Conservation (phyloP, 2,329 filamentous ascomycete species). For the Pseudogymnoascus sp. region DNA sequence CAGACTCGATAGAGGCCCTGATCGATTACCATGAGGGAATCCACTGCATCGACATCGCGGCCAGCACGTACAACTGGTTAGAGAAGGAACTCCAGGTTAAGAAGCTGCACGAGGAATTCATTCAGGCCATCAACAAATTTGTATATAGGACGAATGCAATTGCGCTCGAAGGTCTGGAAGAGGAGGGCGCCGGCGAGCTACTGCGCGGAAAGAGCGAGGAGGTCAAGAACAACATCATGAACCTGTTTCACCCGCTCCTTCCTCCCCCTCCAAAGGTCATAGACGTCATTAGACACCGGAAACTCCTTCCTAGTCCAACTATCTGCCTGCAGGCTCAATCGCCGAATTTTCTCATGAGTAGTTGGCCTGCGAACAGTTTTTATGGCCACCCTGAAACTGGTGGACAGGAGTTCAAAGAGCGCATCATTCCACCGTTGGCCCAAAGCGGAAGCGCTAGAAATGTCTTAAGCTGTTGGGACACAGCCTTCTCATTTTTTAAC, state of each 20-base stretch:
- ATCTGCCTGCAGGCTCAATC: no score
- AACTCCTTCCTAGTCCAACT: no score
- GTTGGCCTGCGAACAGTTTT: no score
- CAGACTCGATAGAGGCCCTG: conserved; percentile 86
- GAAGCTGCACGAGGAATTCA: conserved; percentile 94
- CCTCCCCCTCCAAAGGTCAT: conserved; percentile 36
- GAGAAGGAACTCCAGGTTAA: conserved; percentile 95
- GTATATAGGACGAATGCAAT: conserved; percentile 86
- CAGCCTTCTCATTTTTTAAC: no score
- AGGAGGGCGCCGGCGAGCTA: conserved; percentile 90
- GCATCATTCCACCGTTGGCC: no score
- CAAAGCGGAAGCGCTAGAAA: no score
- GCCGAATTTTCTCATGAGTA: no score
- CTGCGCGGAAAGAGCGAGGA: conserved; percentile 87
- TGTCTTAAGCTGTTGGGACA: no score
- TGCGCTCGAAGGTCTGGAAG: conserved; percentile 90
- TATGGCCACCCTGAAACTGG: no score
- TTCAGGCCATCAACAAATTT: conserved; percentile 95
- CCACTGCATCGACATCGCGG: conserved; percentile 83
- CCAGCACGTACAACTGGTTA: conserved; percentile 87
- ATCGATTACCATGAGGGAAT: conserved; percentile 96
- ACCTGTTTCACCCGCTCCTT: conserved; percentile 77
- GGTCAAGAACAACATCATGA: conserved; percentile 80
- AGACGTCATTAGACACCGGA: no score
- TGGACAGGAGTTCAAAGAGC: no score